phyloP scores from a whole-genome alignment of 805 yeast genomes.

The Lachancea fermentati region DNA sequence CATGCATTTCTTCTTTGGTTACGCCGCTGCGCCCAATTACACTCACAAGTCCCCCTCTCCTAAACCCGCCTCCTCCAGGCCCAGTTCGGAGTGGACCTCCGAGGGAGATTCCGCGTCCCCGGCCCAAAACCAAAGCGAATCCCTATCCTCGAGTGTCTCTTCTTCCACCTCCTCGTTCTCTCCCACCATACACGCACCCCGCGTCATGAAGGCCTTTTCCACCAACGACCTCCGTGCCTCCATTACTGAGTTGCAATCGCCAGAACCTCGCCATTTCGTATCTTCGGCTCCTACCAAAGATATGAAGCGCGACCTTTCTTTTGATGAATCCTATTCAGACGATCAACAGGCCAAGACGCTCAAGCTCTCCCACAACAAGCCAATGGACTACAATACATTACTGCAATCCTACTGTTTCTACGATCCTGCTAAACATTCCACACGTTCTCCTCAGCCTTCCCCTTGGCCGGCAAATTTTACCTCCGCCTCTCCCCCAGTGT shows the following conservation, averaged over 20 bases:
- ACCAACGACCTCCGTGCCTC: not conserved
- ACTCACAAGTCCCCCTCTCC: conserved; percentile 7
- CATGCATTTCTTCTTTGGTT: conserved; percentile 5
- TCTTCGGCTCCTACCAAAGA: not conserved
- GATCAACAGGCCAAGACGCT: conserved; percentile 1
- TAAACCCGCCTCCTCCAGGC: not conserved
- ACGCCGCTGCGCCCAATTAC: not conserved
- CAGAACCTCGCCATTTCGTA: too few relatives aligned
- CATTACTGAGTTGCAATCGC: too few relatives aligned
- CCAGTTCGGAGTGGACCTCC: not conserved
- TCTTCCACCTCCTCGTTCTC: not conserved
- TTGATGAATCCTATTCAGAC: not conserved
- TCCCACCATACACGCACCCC: not conserved
- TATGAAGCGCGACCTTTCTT: conserved; percentile 1
- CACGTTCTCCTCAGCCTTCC: not conserved
- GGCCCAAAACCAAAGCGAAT: not conserved
- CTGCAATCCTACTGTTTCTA: conserved; percentile 26
- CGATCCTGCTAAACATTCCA: conserved; percentile 7
- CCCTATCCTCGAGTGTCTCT: not conserved
- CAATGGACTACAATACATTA: conserved; percentile 23
- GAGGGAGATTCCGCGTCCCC: not conserved
- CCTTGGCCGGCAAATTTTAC: conserved; percentile 1
- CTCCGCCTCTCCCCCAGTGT: conserved; percentile 11
- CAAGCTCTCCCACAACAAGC: not conserved
- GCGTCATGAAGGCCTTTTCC: not conserved